phyloP scores from a whole-genome alignment of 306 rosid genomes.

The Glycine soja region DNA sequence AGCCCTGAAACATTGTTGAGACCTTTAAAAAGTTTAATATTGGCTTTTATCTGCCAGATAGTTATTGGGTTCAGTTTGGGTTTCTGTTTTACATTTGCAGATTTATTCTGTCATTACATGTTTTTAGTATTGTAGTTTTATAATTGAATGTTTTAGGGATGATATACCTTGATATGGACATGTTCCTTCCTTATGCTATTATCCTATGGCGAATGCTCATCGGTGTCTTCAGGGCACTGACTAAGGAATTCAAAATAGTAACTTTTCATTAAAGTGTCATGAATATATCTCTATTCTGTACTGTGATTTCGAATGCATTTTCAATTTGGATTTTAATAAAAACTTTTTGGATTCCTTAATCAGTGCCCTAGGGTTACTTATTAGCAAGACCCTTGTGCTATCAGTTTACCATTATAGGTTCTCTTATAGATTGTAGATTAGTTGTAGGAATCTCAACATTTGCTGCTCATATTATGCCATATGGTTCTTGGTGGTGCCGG shows the following conservation, averaged over 20 bases:
- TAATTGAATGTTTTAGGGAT: conserved; percentile 46
- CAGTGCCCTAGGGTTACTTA: neutral
- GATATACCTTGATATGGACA: conserved; percentile 28
- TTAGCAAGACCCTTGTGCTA: too few species aligned
- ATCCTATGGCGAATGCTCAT: too few species aligned
- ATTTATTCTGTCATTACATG: conserved; percentile 49
- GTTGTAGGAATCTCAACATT: neutral
- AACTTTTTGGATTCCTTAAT: too few species aligned
- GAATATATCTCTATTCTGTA: too few species aligned
- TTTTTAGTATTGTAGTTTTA: conserved; percentile 46
- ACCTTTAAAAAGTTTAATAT: conserved; percentile 46
- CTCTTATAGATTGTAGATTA: neutral
- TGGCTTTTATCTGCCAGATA: conserved; percentile 55
- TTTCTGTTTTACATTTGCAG: conserved; percentile 51
- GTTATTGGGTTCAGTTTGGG: conserved; percentile 51
- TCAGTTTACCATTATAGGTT: too few species aligned
- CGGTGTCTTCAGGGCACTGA: too few species aligned
- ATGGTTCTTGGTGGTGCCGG: conserved; percentile 25
- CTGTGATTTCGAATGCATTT: too few species aligned
- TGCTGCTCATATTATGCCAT: neutral
- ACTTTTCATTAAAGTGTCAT: too few species aligned
- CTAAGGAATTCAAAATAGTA: too few species aligned
- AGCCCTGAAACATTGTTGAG: conserved; percentile 58
- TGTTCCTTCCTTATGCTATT: neutral
- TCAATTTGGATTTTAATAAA: too few species aligned